Base-by-base conservation (phyloP, 2,329 filamentous ascomycete genomes). In the Moelleriella libera region DNA sequence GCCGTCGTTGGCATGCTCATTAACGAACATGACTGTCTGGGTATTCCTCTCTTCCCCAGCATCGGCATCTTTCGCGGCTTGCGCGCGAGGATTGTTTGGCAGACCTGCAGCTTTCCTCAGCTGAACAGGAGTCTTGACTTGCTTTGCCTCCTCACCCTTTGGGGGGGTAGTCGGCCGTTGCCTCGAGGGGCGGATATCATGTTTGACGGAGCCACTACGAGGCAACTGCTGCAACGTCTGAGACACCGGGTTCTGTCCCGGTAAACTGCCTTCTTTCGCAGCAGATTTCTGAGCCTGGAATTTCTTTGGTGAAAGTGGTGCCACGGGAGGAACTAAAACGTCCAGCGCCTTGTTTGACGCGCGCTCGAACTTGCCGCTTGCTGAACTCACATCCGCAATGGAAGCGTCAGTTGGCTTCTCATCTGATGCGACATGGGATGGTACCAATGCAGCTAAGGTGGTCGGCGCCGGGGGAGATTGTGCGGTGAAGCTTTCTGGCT, bases 11-110 rank as follows among this genome's bases (percentile, higher is more conserved):
- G 74, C 65, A 47, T 78, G 75, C 45, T 72, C 67, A 49, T 76
- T 78, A 45, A 79, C 59, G 47, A 76, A 70, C 68, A 79, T 71
- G 43, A 78, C 68, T 4, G 70, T 77, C 49, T 71, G 68, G 29
- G 45, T 48, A 49, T 43, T 45, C 7, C 48, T 4, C 47, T 50
- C 52, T 10, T 64, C 64, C 30, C 59, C 53, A 47, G 44, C 58
- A 63, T 66, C 53, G 46, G 44, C 58, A 63, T 66, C 53, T 9
- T 37, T 37, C 34, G 34, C 4, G 34, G 62, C 60, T 47, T 61
- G 60, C 5, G 68, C 62, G 34, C 65, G 63, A 4, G 73, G 72
- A 44, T 75, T 73, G 2, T 63, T 63, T 1, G 73, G 74, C 11
- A 76, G 61, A 2, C 72, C 73, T 1, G 62, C 66, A 0, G 65